Evolutionary conservation across 2,329 filamentous ascomycete genomes (phyloP).

Genomic region (Plectosphaerella plurivora): DNA sequence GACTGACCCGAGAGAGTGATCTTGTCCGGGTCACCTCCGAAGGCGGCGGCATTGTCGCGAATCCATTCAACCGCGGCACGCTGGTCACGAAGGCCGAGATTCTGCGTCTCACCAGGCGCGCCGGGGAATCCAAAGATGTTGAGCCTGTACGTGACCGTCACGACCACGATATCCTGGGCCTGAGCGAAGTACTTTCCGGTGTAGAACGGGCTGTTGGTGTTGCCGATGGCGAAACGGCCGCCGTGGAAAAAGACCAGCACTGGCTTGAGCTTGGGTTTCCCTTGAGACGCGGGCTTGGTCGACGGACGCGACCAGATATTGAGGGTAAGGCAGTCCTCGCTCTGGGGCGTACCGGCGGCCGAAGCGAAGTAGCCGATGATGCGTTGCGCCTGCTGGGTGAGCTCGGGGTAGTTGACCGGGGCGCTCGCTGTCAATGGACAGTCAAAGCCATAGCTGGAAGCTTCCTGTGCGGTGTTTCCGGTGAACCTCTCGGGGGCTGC

Average conservation of each 20-base stretch:
- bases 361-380: conserved; percentile 17
- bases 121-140: conserved; percentile 38
- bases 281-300: conserved; percentile 10
- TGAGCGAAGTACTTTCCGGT: conserved; percentile 37
- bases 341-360: conserved; percentile 12
- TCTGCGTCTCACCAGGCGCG: conserved; percentile 22
- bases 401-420: conserved; percentile 17
- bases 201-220: conserved; percentile 31
- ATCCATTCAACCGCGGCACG: conserved; percentile 45
- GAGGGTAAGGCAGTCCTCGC: conserved; percentile 32
- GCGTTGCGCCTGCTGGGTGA: conserved; percentile 23
- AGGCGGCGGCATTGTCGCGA: conserved; percentile 36
- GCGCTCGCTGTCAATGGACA: conserved; percentile 18
- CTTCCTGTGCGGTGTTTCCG: conserved; percentile 11
- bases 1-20: conserved; percentile 41
- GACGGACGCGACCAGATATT: conserved; percentile 31
- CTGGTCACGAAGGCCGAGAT: conserved; percentile 46
- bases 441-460: conserved; percentile 20
- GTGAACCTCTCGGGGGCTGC: conserved; percentile 19
- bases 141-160: conserved; percentile 42
- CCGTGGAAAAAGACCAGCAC: conserved; percentile 34
- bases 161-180: conserved; percentile 37
- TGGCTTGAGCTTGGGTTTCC: conserved; percentile 16
- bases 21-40: conserved; percentile 36
- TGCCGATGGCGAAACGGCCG: conserved; percentile 24